Conservation (phyloP, 441 rosid species). For the Metrosideros polymorpha region DNA sequence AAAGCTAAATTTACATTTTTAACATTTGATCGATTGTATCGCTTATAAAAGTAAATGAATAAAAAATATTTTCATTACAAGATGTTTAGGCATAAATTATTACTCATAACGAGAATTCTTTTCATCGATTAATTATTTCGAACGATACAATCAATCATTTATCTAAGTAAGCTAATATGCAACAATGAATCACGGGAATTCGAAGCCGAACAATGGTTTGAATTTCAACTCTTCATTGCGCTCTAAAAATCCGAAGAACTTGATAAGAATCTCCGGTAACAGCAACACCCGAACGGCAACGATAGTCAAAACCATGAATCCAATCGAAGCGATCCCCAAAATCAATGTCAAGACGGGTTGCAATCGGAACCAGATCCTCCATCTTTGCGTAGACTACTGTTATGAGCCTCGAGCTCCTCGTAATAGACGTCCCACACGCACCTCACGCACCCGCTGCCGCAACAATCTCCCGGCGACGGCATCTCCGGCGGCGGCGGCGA, state of each 20-base stretch:
- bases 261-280: neutral
- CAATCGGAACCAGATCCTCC: neutral
- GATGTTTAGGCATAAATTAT: too few species aligned
- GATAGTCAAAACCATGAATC: neutral
- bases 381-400: neutral
- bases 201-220: neutral
- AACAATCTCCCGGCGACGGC: conserved; percentile 16
- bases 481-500: conserved; percentile 7
- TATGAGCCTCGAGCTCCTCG: conserved; percentile 13
- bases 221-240: neutral
- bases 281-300: neutral
- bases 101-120: too few species aligned
- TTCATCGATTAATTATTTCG: neutral
- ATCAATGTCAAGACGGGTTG: neutral
- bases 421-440: conserved; percentile 18
- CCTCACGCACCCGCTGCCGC: conserved; percentile 15
- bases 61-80: too few species aligned
- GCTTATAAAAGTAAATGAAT: too few species aligned
- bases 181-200: neutral
- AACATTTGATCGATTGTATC: too few species aligned
- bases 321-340: neutral
- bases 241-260: neutral
- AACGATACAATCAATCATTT: neutral
- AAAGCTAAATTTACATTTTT: too few species aligned
- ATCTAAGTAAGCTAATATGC: neutral